Evolutionary conservation across 2,329 filamentous ascomycete species (phyloP).

Genomic region (Stromatinia cepivora): DNA sequence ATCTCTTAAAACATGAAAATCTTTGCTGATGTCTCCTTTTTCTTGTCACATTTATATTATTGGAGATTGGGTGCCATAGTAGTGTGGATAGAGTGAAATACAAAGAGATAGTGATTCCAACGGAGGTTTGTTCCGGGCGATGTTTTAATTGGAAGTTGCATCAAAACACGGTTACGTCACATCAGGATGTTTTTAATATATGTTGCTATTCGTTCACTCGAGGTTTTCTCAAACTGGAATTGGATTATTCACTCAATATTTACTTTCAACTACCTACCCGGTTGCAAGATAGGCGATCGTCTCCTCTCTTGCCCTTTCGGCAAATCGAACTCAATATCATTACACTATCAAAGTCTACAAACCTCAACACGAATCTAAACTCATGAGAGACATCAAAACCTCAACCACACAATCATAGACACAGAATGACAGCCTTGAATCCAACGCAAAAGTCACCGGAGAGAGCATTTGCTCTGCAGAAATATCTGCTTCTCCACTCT

Average conservation of each 20-base stretch:
- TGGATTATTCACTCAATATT: not conserved
- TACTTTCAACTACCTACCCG: not conserved
- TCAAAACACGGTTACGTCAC: conserved; percentile 9
- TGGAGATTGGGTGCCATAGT: not conserved
- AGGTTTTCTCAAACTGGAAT: not conserved
- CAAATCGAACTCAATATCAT: conserved; percentile 3
- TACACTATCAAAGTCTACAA: not conserved
- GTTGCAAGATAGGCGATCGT: not conserved
- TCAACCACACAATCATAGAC: not conserved
- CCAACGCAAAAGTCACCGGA: conserved; percentile 35
- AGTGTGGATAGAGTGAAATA: no score
- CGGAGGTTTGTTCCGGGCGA: not conserved
- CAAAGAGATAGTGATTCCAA: not conserved
- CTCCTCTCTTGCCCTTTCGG: not conserved
- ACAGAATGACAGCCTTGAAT: conserved; percentile 21
- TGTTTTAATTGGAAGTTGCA: not conserved
- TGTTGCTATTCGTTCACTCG: conserved; percentile 10
- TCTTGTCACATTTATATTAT: not conserved
- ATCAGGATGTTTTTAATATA: not conserved
- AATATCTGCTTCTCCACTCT: conserved; percentile 42
- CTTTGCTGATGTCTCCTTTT: not conserved
- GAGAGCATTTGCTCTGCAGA: conserved; percentile 41
- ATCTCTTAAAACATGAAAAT: not conserved
- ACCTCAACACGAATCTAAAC: not conserved
- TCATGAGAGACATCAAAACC: not conserved